Evolutionary conservation across 2,329 filamentous ascomycete genomes (phyloP).

Genomic region (Colletotrichum sp.): DNA sequence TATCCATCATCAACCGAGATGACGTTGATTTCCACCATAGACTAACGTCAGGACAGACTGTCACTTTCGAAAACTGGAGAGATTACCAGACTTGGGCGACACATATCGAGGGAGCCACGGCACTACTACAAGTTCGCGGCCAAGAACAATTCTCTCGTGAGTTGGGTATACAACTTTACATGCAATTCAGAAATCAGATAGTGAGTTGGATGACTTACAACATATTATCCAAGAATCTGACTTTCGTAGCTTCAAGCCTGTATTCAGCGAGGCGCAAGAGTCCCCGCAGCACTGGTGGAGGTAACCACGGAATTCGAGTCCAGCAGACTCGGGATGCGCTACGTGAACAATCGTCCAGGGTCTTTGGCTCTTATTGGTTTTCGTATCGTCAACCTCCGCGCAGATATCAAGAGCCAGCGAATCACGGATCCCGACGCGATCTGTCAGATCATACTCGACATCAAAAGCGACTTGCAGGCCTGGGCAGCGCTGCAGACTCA

Average conservation of each 20-base stretch:
- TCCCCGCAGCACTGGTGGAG: conserved; percentile 10
- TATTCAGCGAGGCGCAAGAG: conserved; percentile 21
- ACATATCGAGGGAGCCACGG: conserved; percentile 27
- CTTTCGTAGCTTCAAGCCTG: conserved; percentile 20
- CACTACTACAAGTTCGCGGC: conserved; percentile 27
- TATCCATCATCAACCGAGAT: not conserved
- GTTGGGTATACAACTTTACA: conserved; percentile 26
- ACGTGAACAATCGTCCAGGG: not conserved
- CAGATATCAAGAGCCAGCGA: conserved; percentile 21
- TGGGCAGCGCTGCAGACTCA: not conserved
- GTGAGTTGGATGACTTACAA: conserved; percentile 18
- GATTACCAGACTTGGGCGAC: conserved; percentile 23
- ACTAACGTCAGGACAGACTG: conserved; percentile 4
- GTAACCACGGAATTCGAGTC: not conserved
- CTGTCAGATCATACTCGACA: not conserved
- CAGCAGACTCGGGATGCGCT: not conserved
- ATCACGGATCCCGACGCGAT: conserved; percentile 17
- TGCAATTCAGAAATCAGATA: conserved; percentile 28
- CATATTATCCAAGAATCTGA: no score
- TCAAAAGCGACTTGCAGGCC: not conserved
- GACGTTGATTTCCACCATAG: not conserved
- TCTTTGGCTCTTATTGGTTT: conserved; percentile 19
- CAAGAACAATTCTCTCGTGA: conserved; percentile 24
- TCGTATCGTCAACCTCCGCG: conserved; percentile 23
- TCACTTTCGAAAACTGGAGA: conserved; percentile 25